A percentile compares a stretch with the other conserved stretches of the same genome.
Conservation (phyloP, 768 basidiomycete genomes). For the Lepiota brunneoincarnata region DNA sequence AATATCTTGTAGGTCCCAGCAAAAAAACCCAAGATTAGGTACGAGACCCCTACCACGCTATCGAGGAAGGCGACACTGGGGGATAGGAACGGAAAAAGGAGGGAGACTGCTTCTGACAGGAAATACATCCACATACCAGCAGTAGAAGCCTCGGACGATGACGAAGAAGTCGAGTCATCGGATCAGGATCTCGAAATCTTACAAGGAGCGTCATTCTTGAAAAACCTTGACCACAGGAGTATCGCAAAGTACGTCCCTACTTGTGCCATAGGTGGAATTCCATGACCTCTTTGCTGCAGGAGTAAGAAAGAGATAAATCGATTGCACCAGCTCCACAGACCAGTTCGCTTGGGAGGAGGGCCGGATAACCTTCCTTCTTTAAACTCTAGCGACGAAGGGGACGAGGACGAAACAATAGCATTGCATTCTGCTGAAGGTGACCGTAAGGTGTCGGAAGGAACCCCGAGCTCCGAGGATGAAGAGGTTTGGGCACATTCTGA, state of each 20-base stretch:
- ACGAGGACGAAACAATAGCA: constrained; percentile 22
- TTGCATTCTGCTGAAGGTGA: constrained; percentile 41
- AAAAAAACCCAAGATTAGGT: constrained; percentile 55
- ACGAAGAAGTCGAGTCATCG: constrained; percentile 56
- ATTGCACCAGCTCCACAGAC: constrained; percentile 65
- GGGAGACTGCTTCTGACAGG: constrained; percentile 60
- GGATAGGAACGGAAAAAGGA: constrained; percentile 24
- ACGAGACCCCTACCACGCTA: not conserved
- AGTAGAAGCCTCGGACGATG: constrained; percentile 30
- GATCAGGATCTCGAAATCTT: constrained; percentile 70
- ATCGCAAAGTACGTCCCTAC: constrained; percentile 63
- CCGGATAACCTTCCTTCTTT: constrained; percentile 68
- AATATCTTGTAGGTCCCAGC: constrained; percentile 32
- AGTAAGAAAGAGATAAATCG: constrained; percentile 82
- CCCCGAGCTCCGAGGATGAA: constrained; percentile 29
- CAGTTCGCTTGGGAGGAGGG: constrained; percentile 37
- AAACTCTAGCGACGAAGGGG: constrained; percentile 58
- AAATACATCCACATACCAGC: constrained; percentile 61
- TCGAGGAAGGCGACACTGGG: constrained; percentile 36
- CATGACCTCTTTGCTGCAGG: constrained; percentile 36
- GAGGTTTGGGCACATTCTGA: constrained; percentile 51
- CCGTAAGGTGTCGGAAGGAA: constrained; percentile 24
- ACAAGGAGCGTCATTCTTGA: constrained; percentile 64
- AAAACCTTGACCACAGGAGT: constrained; percentile 69
- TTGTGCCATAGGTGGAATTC: not conserved